Evolutionary conservation across 768 basidiomycete species (phyloP).

Genomic region (Strobilomyces confusus): DNA sequence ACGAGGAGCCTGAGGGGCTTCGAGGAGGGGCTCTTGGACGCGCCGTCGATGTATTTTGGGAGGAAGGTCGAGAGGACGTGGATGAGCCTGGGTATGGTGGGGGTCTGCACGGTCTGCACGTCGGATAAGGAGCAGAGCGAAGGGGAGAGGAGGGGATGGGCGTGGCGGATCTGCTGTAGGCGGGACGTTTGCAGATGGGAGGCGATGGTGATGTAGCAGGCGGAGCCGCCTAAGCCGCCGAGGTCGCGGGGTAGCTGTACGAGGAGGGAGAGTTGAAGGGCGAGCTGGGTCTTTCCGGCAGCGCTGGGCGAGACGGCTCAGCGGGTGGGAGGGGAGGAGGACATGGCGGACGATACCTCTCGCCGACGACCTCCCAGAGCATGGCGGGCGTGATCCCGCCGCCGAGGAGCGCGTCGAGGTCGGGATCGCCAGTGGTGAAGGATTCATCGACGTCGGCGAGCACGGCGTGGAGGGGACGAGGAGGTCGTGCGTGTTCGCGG

Average conservation of each 20-base stretch:
- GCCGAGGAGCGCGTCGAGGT: constrained; percentile 65
- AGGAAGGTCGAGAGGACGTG: constrained; percentile 53
- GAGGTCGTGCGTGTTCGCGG: constrained; percentile 35
- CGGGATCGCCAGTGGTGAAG: constrained; percentile 71
- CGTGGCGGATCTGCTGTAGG: constrained; percentile 58
- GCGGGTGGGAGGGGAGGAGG: background rate
- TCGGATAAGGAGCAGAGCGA: constrained; percentile 46
- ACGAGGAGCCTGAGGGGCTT: constrained; percentile 76
- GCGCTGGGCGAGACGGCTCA: constrained; percentile 49
- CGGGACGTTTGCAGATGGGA: constrained; percentile 64
- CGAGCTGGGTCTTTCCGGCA: constrained; percentile 92
- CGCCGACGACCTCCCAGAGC: constrained; percentile 86
- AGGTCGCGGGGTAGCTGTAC: constrained; percentile 63
- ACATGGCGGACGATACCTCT: constrained; percentile 55
- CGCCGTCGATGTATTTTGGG: constrained; percentile 45
- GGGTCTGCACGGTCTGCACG: constrained; percentile 58
- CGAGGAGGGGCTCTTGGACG: constrained; percentile 25
- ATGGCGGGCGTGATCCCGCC: constrained; percentile 78
- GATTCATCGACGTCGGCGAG: constrained; percentile 37
- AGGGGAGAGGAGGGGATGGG: constrained; percentile 44
- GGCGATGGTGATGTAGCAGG: constrained; percentile 77
- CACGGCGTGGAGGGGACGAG: constrained; percentile 40
- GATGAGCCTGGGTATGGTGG: constrained; percentile 51
- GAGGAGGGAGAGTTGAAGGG: constrained; percentile 74
- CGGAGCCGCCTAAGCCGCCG: constrained; percentile 61